Conservation (phyloP, 768 basidiomycete genomes). For the Lentinula sp. region DNA sequence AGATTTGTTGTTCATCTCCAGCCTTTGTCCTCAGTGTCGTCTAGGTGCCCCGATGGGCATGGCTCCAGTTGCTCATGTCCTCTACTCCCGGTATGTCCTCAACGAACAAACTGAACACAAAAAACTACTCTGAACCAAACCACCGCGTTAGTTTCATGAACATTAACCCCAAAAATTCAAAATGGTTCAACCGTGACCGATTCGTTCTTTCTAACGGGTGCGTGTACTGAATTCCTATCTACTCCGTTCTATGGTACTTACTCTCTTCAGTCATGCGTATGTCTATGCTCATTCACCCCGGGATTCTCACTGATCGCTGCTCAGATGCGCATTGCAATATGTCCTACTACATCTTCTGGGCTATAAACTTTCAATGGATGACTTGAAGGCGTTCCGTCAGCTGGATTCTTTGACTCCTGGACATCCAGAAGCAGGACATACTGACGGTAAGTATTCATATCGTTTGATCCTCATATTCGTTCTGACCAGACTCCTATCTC, state of each 20-base stretch:
- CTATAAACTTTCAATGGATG: constrained; percentile 88
- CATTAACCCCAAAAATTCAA: constrained; percentile 81
- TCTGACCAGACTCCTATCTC: not conserved
- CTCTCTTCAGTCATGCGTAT: constrained; percentile 62
- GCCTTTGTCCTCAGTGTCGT: constrained; percentile 10
- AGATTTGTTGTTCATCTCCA: constrained; percentile 3
- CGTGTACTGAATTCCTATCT: constrained; percentile 19
- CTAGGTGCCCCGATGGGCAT: constrained; percentile 91
- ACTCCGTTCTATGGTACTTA: constrained; percentile 8
- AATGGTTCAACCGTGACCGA: constrained; percentile 96
- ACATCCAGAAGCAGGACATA: constrained; percentile 76
- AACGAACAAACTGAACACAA: not conserved
- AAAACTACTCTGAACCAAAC: constrained; percentile 3
- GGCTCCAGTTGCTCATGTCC: constrained; percentile 78
- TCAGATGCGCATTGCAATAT: constrained; percentile 90
- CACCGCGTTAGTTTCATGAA: constrained; percentile 62
- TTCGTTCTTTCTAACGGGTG: constrained; percentile 96
- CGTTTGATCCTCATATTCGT: not conserved
- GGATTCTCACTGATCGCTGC: not conserved
- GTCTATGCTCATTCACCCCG: constrained; percentile 18
- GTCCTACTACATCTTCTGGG: constrained; percentile 87
- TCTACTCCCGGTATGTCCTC: constrained; percentile 60
- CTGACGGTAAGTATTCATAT: constrained; percentile 29
- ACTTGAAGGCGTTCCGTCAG: constrained; percentile 92
- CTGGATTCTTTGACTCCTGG: constrained; percentile 87